Conservation (phyloP, 768 basidiomycete species). For the Suillus alpinus region DNA sequence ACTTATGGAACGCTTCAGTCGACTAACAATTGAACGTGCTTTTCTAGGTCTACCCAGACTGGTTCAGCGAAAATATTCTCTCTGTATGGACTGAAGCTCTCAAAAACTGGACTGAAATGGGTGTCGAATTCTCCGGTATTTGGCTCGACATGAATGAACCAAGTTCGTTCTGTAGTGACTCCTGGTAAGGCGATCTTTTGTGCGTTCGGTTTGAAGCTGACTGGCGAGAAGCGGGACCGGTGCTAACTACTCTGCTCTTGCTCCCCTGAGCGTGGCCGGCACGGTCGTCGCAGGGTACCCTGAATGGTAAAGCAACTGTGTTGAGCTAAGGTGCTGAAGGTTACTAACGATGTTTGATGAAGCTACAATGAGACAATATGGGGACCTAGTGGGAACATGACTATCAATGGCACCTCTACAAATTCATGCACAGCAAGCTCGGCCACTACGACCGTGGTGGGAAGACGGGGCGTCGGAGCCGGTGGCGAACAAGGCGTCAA, state of each 20-base stretch:
- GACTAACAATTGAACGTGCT: neutral
- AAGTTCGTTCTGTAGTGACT: conserved; percentile 62
- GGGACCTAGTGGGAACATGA: conserved; percentile 74
- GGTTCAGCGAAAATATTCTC: conserved; percentile 52
- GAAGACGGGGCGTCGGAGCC: conserved; percentile 49
- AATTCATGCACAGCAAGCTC: conserved; percentile 32
- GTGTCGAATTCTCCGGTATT: conserved; percentile 61
- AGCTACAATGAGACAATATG: conserved; percentile 63
- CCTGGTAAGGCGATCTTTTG: conserved; percentile 38
- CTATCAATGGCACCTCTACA: conserved; percentile 63
- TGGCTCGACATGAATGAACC: conserved; percentile 74
- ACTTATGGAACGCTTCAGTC: neutral
- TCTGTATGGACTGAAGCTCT: conserved; percentile 62
- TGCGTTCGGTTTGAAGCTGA: neutral
- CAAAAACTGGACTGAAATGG: conserved; percentile 48
- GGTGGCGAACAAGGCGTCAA: conserved; percentile 45
- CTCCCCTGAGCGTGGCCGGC: conserved; percentile 52
- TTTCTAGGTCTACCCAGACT: conserved; percentile 55
- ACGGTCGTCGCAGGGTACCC: conserved; percentile 57
- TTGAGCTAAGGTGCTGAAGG: neutral
- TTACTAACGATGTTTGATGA: neutral
- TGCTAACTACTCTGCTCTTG: conserved; percentile 53
- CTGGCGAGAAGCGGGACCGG: conserved; percentile 40
- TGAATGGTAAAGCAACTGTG: conserved; percentile 50
- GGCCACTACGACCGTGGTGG: conserved; percentile 17